Base-by-base conservation (phyloP, 2,329 filamentous ascomycete genomes). In the Alternaria longipes region DNA sequence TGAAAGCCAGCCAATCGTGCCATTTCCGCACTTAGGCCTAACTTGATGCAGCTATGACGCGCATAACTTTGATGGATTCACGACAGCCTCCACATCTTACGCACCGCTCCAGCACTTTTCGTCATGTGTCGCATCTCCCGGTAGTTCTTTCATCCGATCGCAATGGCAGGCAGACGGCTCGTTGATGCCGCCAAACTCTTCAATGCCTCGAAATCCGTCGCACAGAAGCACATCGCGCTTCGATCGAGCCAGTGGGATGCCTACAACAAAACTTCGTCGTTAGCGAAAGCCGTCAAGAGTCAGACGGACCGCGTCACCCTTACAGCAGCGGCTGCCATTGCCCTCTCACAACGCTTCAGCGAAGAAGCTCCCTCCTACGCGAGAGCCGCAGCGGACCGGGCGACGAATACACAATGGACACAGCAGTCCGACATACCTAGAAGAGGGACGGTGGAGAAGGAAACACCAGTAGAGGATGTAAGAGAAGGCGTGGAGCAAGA, bases 261-360 rank as follows among this genome's bases (percentile, higher is more conserved):
- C 49, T 90, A 86, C 76, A 87, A 81, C 51, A 83, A 85, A 66
- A 91, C 89, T 0, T 91, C 89, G 3, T 87, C 86, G 30, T 76
- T 91, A 49, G 86, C 87, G 28, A 88, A 86, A 73, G 85, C 86
- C 14, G 81, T 90, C 57, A 88, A 88, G 74, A 82, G 74, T 53
- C 87, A 90, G 77, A 86, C 85, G 2, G 86, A 89, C 63, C 83
- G 86, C 56, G 77, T 90, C 51, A 87, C 87, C 1, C 79, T 89
- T 52, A 89, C 87, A 18, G 83, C 84, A 38, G 83, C 85, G 67
- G 88, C 89, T 42, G 88, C 87, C 20, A 83, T 86, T 36, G 84
- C 85, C 53, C 81, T 90, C 53, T 85, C 84, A 14, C 83, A 84
- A 63, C 82, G 86, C 52, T 83, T 90, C 71, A 84, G 86, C 66